Conservation (phyloP, 164 flowering plant species). For the Piper longum region DNA sequence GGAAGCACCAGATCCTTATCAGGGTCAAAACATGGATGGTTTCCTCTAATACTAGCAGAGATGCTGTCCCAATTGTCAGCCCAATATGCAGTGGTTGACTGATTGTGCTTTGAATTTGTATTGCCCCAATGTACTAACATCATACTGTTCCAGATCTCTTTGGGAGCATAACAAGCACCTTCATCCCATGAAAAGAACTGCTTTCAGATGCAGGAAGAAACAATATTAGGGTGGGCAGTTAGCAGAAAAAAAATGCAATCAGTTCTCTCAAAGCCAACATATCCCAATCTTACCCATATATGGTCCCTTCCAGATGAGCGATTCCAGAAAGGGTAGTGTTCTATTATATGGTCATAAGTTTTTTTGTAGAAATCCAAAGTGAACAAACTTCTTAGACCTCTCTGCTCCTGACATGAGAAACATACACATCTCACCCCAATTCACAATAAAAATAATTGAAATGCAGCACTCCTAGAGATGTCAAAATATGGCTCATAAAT, state of each 20-base stretch:
- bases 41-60: constrained; percentile 60
- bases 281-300: constrained; percentile 67
- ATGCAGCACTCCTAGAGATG: no score
- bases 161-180: constrained; percentile 99
- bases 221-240: constrained; percentile 13
- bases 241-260: neutral
- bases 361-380: constrained; percentile 70
- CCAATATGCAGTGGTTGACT: constrained; percentile 94
- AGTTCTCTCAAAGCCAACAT: constrained; percentile 1
- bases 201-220: constrained; percentile 25
- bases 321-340: constrained; percentile 78
- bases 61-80: constrained; percentile 83
- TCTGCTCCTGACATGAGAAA: constrained; percentile 38
- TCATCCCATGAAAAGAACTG: constrained; percentile 99
- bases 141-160: constrained; percentile 98
- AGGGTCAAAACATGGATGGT: constrained; percentile 90
- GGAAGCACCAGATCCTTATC: constrained; percentile 93
- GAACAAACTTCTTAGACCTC: constrained; percentile 70
- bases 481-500: no score
- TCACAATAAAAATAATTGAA: no score
- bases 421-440: no score
- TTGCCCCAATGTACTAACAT: constrained; percentile 99
- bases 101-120: constrained; percentile 86
- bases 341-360: constrained; percentile 62
- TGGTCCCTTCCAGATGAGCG: constrained; percentile 89